A percentile compares a stretch with the other conserved stretches of the same genome.
phyloP scores from a whole-genome alignment of 768 basidiomycete genomes.

The Boletellus sp. region DNA sequence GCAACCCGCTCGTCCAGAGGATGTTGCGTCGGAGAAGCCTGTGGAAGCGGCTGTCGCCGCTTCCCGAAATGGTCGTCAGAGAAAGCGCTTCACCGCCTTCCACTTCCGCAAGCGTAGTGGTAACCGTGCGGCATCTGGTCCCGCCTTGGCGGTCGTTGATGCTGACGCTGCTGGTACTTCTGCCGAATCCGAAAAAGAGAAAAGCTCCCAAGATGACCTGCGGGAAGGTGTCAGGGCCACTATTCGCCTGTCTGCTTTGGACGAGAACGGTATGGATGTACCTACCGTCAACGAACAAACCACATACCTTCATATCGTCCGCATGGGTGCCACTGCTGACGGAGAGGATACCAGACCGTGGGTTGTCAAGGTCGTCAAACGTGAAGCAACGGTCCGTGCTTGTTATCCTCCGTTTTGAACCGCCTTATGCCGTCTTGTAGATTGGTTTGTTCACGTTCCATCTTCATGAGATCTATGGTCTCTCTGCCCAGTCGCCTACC shows the following conservation, averaged over 20 bases:
- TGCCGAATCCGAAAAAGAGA: conserved; percentile 37
- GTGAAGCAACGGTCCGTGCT: conserved; percentile 72
- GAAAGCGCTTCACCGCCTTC: conserved; percentile 64
- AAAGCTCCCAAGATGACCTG: conserved; percentile 44
- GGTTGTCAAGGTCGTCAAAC: conserved; percentile 90
- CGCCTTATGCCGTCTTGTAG: conserved; percentile 32
- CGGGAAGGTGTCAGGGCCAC: conserved; percentile 69
- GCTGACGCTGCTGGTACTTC: conserved; percentile 44
- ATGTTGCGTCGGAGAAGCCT: conserved; percentile 7
- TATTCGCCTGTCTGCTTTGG: conserved; percentile 79
- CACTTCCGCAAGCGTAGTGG: conserved; percentile 59
- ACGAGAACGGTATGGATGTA: conserved; percentile 67
- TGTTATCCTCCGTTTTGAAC: neutral
- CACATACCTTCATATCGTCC: conserved; percentile 83
- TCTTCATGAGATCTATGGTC: conserved; percentile 91
- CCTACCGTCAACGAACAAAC: conserved; percentile 77
- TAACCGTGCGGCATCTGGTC: conserved; percentile 59
- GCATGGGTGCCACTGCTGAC: conserved; percentile 50
- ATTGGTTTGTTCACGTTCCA: conserved; percentile 95
- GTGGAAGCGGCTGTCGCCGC: conserved; percentile 12
- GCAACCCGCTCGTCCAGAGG: conserved; percentile 19
- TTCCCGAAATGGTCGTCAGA: conserved; percentile 22
- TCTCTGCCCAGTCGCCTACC: conserved; percentile 56
- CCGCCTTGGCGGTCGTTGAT: conserved; percentile 77
- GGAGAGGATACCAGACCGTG: conserved; percentile 69